phyloP scores from a whole-genome alignment of 73 alveolate genomes.

The Paraurostyla sp. region DNA sequence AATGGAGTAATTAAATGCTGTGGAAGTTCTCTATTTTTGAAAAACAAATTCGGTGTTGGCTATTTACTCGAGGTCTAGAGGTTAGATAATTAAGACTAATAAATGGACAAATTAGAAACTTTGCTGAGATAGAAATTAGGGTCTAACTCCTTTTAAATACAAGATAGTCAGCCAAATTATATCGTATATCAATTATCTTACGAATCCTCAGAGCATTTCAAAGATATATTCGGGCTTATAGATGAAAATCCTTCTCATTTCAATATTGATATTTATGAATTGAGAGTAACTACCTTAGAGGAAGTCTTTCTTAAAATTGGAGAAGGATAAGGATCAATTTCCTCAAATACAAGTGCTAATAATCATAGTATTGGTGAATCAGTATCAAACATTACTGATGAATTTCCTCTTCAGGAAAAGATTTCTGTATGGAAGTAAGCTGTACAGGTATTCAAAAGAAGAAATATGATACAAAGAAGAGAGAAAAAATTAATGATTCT shows the following conservation, averaged over 20 bases:
- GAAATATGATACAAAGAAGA: too few relatives aligned
- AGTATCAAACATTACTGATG: slow-evolving; percentile 1
- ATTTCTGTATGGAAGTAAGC: too few relatives aligned
- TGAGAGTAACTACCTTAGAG: slow-evolving; percentile 95
- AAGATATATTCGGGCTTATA: slow-evolving; percentile 71
- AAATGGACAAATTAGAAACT: slow-evolving; percentile 56
- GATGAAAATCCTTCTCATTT: slow-evolving; percentile 66
- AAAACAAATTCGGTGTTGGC: slow-evolving; percentile 62
- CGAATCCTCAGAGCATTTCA: slow-evolving; percentile 49
- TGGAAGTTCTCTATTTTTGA: slow-evolving; percentile 77
- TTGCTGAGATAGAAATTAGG: neutral
- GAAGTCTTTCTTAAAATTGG: slow-evolving; percentile 95
- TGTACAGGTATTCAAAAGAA: too few relatives aligned
- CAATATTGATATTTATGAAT: slow-evolving; percentile 85
- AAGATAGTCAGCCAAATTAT: slow-evolving; percentile 65
- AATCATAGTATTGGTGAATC: neutral
- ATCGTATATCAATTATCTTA: slow-evolving; percentile 72
- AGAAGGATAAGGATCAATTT: too few relatives aligned
- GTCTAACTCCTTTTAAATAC: slow-evolving; percentile 15
- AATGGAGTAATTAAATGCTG: slow-evolving; percentile 78
- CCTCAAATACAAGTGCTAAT: slow-evolving; percentile 55
- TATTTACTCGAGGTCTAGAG: slow-evolving; percentile 58
- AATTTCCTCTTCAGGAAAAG: too few relatives aligned
- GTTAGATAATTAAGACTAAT: slow-evolving; percentile 75
- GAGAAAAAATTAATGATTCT: too few relatives aligned